A percentile compares a stretch with the other conserved stretches of the same genome.
These are phyloP conservation scores for Tulasnella sp. DNA, from an alignment of 768 basidiomycete genomes.

Conservation along the genomic window DNA sequence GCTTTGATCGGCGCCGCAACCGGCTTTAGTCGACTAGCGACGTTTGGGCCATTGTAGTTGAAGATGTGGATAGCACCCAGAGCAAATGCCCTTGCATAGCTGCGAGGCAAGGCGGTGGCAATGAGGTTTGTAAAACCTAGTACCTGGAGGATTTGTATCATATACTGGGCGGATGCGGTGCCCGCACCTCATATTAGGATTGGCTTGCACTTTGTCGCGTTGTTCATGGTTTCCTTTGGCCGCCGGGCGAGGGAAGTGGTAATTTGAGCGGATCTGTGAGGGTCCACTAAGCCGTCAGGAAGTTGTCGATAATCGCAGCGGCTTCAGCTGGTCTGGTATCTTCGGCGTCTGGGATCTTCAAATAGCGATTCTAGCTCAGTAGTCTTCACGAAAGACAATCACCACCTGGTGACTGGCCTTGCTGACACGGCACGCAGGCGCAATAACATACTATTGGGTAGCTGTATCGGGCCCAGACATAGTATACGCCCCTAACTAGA, in stretches of 20 bases:
- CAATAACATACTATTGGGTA: conserved; percentile 31
- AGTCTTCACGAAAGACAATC: background rate
- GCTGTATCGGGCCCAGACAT: conserved; percentile 24
- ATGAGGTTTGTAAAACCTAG: conserved; percentile 36
- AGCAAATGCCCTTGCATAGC: conserved; percentile 31
- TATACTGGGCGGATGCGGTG: conserved; percentile 31
- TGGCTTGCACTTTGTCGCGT: conserved; percentile 23
- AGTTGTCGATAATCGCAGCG: conserved; percentile 34
- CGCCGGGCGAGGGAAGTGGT: conserved; percentile 30
- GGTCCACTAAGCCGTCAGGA: conserved; percentile 33
- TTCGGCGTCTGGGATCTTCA: conserved; percentile 32
- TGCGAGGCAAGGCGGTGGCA: conserved; percentile 32
- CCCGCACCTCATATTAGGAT: conserved; percentile 39
- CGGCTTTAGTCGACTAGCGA: conserved; percentile 29
- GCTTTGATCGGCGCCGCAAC: conserved; percentile 26
- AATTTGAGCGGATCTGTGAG: conserved; percentile 30
- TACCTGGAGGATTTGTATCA: conserved; percentile 32
- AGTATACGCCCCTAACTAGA: conserved; percentile 26
- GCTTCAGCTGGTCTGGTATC: conserved; percentile 31
- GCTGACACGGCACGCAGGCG: conserved; percentile 26
- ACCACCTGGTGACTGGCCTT: conserved; percentile 26
- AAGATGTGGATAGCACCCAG: conserved; percentile 34
- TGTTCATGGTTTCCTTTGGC: conserved; percentile 24
- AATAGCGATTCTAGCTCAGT: background rate
- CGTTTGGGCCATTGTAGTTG: conserved; percentile 32